Evolutionary conservation across 2,329 filamentous ascomycete genomes (phyloP), one percentile per base, ranked within the genome.

Genomic region (Gaeumannomyces tritici): DNA sequence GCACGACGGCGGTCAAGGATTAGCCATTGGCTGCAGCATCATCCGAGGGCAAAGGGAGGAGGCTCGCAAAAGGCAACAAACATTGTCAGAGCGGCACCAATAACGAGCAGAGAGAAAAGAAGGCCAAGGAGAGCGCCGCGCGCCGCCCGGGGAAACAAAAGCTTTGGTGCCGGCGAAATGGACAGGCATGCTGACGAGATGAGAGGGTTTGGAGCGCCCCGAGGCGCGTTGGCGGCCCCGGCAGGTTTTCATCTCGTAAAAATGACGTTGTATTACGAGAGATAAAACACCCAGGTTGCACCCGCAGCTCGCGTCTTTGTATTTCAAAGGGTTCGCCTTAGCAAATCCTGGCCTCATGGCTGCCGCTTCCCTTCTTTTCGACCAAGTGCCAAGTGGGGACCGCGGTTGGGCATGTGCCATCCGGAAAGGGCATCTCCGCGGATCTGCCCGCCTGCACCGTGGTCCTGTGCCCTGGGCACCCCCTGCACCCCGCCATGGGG

Each of bases 181-280:
- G 35, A 42, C 35, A 12, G 35, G 35, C 35, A 12, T 42, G 35
- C 35, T 42, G 35, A 42, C 35, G 35, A 42, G 35, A 4, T 15
- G 13, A 1, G 35, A 42, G 4, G 11, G 5, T 18, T 12, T 1
- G 35, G 35, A 42, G 35, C n/a, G 35, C 35, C 18, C 8, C 8
- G 2, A 21, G 42, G n/a, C n/a, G 42, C n/a, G 42, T n/a, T 51
- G 42, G 42, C 42, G 42, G 21, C 21, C 9, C 42, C 42, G 21
- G 31, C 12, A 33, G 56, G 56, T 58, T 58, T 58, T 21, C 56
- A 58, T 58, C 56, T 58, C 56, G 56, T 58, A 58, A 58, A 58
- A 58, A 58, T 58, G 56, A 58, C 56, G 56, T 31, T 35, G 21
- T 29, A 58, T 58, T 58, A 58, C 56, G 56, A 58, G 56, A 58